These are phyloP conservation scores for Sparassis latifolia DNA, from an alignment of 1,284 basidiomycete species.

Conservation along the genomic window DNA sequence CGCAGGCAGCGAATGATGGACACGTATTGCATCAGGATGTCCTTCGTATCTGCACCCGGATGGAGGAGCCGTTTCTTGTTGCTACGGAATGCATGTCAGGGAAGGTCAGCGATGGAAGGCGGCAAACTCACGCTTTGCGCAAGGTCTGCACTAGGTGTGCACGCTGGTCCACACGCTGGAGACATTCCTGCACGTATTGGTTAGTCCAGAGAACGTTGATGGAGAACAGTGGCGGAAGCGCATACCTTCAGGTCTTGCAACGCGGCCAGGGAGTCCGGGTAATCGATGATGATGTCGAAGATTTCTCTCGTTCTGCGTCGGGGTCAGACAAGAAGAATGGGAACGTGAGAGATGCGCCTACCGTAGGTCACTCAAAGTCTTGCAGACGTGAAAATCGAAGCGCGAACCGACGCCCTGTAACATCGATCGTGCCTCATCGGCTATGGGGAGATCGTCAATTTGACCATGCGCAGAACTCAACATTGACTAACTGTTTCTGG, in stretches of 20 bases:
- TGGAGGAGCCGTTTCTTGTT: constrained; percentile 87
- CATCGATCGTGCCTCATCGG: constrained; percentile 64
- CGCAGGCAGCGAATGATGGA: constrained; percentile 89
- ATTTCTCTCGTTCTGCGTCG: constrained; percentile 72
- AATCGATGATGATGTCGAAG: constrained; percentile 94
- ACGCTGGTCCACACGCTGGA: constrained; percentile 75
- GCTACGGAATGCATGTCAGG: constrained; percentile 31
- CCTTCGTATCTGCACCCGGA: constrained; percentile 92
- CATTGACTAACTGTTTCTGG: constrained; percentile 41
- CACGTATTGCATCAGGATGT: constrained; percentile 92
- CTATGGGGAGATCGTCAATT: constrained; percentile 27
- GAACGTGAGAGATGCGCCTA: constrained; percentile 28
- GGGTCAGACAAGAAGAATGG: not conserved
- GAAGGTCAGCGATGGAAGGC: not conserved
- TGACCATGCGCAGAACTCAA: not conserved
- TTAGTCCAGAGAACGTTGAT: not conserved
- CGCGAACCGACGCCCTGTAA: constrained; percentile 78
- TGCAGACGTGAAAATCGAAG: constrained; percentile 89
- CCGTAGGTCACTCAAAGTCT: constrained; percentile 82
- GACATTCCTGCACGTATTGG: constrained; percentile 49
- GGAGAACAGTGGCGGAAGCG: not conserved
- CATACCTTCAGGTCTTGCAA: constrained; percentile 81
- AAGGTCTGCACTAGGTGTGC: constrained; percentile 62
- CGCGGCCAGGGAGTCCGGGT: constrained; percentile 81
- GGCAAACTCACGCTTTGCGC: constrained; percentile 53